These are phyloP conservation scores for Camellia granthamiana DNA, from an alignment of 148 eudicot species.

Conservation along the genomic window DNA sequence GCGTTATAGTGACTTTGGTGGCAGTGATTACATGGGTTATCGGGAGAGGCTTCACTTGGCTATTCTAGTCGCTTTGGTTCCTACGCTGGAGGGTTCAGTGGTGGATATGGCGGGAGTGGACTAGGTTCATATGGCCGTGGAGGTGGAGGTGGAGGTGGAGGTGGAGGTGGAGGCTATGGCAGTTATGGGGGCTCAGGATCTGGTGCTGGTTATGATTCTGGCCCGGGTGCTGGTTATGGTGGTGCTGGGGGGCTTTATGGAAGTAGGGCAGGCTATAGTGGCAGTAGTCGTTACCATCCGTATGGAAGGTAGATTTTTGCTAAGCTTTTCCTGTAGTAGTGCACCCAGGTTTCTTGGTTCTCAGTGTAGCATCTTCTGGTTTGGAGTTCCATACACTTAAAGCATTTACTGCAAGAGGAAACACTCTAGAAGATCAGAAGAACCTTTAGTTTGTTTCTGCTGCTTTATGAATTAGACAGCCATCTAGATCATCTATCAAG, in stretches of 20 bases:
- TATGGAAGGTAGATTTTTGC: constrained; percentile 32
- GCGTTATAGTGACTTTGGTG: constrained; percentile 28
- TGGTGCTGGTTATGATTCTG: constrained; percentile 26
- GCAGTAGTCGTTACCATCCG: constrained; percentile 34
- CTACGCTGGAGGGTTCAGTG: constrained; percentile 25
- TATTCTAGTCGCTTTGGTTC: constrained; percentile 41
- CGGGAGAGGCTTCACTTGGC: constrained; percentile 33
- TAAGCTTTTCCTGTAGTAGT: constrained; percentile 14
- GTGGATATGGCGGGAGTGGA: constrained; percentile 33
- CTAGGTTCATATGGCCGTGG: constrained; percentile 30
- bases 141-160: neutral
- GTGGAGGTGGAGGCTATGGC: constrained; percentile 17
- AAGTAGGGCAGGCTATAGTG: constrained; percentile 37
- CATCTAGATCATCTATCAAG: constrained; percentile 10
- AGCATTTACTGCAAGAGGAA: constrained; percentile 17
- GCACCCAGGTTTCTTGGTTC: constrained; percentile 6
- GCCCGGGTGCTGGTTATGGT: constrained; percentile 31
- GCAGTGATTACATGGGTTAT: constrained; percentile 27
- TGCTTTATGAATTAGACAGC: constrained; percentile 10
- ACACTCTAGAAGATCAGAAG: constrained; percentile 17
- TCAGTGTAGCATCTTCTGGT: constrained; percentile 15
- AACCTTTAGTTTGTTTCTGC: neutral
- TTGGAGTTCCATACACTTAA: constrained; percentile 11
- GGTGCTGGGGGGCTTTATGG: constrained; percentile 32
- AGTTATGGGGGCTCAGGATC: constrained; percentile 28